Percentiles rank a stretch among this genome's conserved stretches.
Evolutionary conservation across 176 grass and related monocot genomes (phyloP).

Genomic region (Paspalum notatum): DNA sequence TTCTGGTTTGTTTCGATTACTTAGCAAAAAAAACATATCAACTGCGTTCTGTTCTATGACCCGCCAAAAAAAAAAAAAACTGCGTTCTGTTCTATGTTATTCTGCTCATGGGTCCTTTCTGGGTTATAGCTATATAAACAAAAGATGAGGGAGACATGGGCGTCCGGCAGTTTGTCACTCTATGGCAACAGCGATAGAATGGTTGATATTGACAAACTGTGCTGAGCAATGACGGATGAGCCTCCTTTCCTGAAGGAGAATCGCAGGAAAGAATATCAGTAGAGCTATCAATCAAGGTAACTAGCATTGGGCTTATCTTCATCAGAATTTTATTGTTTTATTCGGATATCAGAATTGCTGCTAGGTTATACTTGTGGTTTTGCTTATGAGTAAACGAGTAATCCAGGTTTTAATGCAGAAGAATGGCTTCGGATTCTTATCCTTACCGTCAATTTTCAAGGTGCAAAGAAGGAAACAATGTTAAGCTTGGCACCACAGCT

Average conservation of each 20-base stretch:
- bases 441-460: conserved; percentile 38
- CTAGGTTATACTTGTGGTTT: neutral
- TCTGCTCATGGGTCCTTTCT: too few species aligned
- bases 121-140: too few species aligned
- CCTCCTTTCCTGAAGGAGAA: conserved; percentile 3
- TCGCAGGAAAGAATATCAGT: conserved; percentile 39
- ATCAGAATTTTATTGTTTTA: neutral
- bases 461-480: conserved; percentile 39
- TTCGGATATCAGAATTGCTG: neutral
- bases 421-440: neutral
- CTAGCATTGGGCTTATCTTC: conserved; percentile 28
- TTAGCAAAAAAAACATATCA: too few species aligned
- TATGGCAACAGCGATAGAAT: too few species aligned
- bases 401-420: neutral
- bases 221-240: conserved; percentile 36
- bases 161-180: too few species aligned
- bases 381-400: neutral
- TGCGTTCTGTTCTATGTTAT: too few species aligned
- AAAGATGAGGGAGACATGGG: too few species aligned
- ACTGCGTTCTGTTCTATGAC: too few species aligned
- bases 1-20: too few species aligned
- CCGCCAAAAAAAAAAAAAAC: too few species aligned
- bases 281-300: conserved; percentile 62
- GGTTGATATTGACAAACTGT: conserved; percentile 9
- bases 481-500: too few species aligned